Base-by-base conservation (phyloP, 371 early-diverging fungal genomes). In the Apophysomyces variabilis region DNA sequence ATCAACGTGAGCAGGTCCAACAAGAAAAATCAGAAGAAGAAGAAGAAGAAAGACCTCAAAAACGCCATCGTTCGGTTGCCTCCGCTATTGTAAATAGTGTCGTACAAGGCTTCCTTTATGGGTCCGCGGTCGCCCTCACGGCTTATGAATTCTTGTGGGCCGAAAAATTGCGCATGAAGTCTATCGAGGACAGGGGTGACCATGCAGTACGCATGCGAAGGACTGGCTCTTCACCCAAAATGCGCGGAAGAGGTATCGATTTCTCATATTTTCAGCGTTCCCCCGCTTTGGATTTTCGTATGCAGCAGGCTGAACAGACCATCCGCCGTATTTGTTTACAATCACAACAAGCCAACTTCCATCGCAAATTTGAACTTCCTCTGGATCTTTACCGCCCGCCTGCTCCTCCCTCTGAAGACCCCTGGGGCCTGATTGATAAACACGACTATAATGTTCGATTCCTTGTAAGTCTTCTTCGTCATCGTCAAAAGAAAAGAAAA, bases 301-400 rank as follows among this genome's bases (percentile, higher is more conserved):
- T 46, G 36, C 43, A 62, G 26, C 43, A 62, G 32, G 46, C 62
- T 13, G 62, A 62, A 36, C 46, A 43, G n/a, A 44, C 46, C 11
- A 62, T 62, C 14, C 47, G 62, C 7, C 14, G 46, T n/a, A 62
- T 62, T 18, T 62, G 62, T 46, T 46, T 62, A 36, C 46, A 62
- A 32, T 50, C 54, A 21, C 62, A 62, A 36, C 62, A 62, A 62
- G 45, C 45, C 32, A 36, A 16, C 14, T 8, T 14, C 8, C 38
- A 60, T n/a, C 26, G 46, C 9, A 36, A 46, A 9, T 50, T 50
- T 21, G 21, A 50, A 9, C 21, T 38, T 72, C n/a, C 1, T 68
- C 7, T 41, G 76, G 13, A 79, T 75, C 4, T 50, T 41, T 38
- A 6, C 73, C 5, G 70, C 77, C n/a, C 80, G 75, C 61, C 41